phyloP scores from a whole-genome alignment of 805 yeast genomes.

The Yarrowia porcina region DNA sequence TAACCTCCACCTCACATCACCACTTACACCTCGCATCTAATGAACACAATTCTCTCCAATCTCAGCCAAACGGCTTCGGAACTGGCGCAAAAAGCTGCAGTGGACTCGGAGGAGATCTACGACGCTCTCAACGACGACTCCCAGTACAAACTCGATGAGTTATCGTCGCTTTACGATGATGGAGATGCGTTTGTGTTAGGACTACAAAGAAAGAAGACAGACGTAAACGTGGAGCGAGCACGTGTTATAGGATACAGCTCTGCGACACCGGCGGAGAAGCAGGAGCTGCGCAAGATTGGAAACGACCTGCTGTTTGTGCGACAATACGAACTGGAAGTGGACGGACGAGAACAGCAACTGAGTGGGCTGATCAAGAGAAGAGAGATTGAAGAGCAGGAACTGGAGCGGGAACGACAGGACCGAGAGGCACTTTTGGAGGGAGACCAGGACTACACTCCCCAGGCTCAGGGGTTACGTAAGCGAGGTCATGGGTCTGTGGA shows the following conservation, averaged over 20 bases:
- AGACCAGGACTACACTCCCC: not conserved
- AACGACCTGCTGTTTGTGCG: conserved; percentile 16
- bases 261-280: not conserved
- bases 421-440: conserved; percentile 17
- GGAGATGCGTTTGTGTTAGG: conserved; percentile 17
- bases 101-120: conserved; percentile 5
- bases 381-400: not conserved
- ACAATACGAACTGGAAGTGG: conserved; percentile 13
- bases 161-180: not conserved
- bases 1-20: not conserved
- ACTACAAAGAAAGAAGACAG: not conserved
- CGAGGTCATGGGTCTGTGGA: not conserved
- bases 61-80: not conserved
- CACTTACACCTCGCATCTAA: not conserved
- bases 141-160: not conserved
- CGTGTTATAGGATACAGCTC: not conserved
- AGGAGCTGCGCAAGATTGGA: conserved; percentile 8
- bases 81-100: not conserved
- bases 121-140: conserved; percentile 7
- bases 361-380: not conserved
- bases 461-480: not conserved
- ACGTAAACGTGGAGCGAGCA: not conserved
- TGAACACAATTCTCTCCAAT: not conserved
- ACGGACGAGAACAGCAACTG: conserved; percentile 6
- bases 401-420: conserved; percentile 11